Evolutionary conservation across 441 rosid species (phyloP).

Genomic region (Flueggea neowawraea): DNA sequence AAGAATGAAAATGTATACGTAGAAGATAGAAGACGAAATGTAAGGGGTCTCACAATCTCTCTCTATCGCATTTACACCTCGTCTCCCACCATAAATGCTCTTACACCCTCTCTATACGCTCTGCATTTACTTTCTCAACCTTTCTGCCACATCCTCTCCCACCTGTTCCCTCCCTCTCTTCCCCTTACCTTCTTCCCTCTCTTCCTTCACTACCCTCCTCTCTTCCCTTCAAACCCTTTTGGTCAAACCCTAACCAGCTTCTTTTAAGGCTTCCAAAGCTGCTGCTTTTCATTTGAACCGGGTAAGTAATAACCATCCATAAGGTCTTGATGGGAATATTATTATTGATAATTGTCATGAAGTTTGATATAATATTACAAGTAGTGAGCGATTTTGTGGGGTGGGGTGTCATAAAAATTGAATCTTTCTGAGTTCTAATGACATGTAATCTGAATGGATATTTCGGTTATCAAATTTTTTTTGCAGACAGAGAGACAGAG

Average conservation of each 20-base stretch:
- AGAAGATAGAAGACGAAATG: too few species aligned
- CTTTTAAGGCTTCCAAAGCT: too few species aligned
- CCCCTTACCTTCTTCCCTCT: constrained; percentile 27
- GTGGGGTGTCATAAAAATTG: constrained; percentile 21
- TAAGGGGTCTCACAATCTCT: constrained; percentile 16
- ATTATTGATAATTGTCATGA: too few species aligned
- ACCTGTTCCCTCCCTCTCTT: constrained; percentile 24
- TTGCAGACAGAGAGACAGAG: too few species aligned
- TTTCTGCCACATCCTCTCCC: constrained; percentile 36
- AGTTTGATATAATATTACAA: not conserved
- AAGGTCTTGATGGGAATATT: not conserved
- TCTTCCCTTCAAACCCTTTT: constrained; percentile 8
- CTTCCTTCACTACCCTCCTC: constrained; percentile 25
- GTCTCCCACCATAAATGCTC: constrained; percentile 64
- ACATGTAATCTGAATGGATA: constrained; percentile 8
- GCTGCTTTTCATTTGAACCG: not conserved
- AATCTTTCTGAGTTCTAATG: too few species aligned
- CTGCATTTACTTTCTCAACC: constrained; percentile 49
- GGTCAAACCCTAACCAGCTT: too few species aligned
- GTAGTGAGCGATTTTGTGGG: not conserved
- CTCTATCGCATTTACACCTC: constrained; percentile 41
- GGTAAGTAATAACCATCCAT: not conserved
- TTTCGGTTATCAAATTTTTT: too few species aligned
- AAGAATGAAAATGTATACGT: too few species aligned
- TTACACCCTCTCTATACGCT: constrained; percentile 63